Percentiles rank a stretch among this genome's conserved stretches.
Evolutionary conservation across 148 eudicot species (phyloP).

Genomic region (Chenopodium formosanum): DNA sequence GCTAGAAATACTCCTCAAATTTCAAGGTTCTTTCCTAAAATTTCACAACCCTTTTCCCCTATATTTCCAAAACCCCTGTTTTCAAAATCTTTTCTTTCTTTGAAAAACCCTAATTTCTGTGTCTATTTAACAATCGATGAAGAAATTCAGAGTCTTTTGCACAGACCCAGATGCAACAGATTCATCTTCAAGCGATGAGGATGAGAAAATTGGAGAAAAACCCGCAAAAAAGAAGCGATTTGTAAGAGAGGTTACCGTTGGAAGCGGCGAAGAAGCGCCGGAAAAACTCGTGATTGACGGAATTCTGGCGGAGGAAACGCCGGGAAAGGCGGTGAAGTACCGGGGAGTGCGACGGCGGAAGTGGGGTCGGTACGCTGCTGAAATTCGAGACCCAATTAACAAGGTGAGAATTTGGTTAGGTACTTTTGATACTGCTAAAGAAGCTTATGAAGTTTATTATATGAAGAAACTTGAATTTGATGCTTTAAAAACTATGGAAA

Average conservation of each 20-base stretch:
- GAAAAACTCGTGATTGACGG: neutral
- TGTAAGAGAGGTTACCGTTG: conserved; percentile 22
- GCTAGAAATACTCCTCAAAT: neutral
- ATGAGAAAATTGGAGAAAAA: neutral
- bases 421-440: conserved; percentile 41
- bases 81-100: neutral
- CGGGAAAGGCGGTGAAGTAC: conserved; percentile 18
- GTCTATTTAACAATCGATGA: conserved; percentile 16
- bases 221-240: conserved; percentile 25
- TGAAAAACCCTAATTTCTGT: neutral
- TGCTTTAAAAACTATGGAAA: neutral
- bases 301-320: neutral
- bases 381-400: conserved; percentile 33
- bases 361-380: conserved; percentile 43
- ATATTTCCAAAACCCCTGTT: neutral
- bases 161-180: conserved; percentile 64
- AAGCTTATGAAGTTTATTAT: conserved; percentile 36
- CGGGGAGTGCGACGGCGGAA: conserved; percentile 31
- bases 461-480: conserved; percentile 36
- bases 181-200: conserved; percentile 47
- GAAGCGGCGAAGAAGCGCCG: conserved; percentile 15
- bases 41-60: neutral
- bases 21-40: neutral
- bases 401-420: conserved; percentile 37
- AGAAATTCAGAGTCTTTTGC: conserved; percentile 43